Evolutionary conservation across 495 filamentous ascomycete genomes (phyloP), one percentile per base, ranked within the genome.

Genomic region (Annulohypoxylon moriforme): DNA sequence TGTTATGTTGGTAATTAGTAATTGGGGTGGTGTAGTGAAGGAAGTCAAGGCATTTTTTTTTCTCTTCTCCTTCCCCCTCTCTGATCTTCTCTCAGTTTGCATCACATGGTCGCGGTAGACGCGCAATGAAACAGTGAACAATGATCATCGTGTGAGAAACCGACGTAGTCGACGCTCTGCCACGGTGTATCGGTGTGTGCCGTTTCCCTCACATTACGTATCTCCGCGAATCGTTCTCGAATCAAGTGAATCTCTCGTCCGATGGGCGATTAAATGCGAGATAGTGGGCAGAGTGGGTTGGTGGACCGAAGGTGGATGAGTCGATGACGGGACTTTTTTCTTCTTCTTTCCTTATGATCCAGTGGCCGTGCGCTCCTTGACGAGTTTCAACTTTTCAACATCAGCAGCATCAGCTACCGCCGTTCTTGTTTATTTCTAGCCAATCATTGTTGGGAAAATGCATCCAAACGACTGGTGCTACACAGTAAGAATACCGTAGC

Each of bases 321-420:
- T 68, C 49, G 64, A 68, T 65, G 56, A 64, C 53, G 64, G 64
- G 57, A 47, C 65, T 50, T 64, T 60, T 65, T 56, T 52, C 61
- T 57, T 60, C 33, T 50, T n/a, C n/a, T n/a, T n/a, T 53, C 16
- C 18, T 57, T 60, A 40, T 50, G 64, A 71, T 73, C 42, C 6
- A 66, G 47, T 20, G 71, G 42, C 71, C 71, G 71, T 73, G 71
- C 71, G 42, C 29, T 66, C 49, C 44, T 61, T 69, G 61, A 62
- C 71, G 65, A 69, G 71, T 73, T 73, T 73, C 71, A 68, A 64
- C 22, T 27, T n/a, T 29, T 25, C 20, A 25, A 50, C 18, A 53
- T 40, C 49, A 61, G 64, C 65, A 61, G 31, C 61, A 46, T 69
- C 65, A 73, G 71, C 65, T 73, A 64, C 71, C 71, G 65, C 71